Evolutionary conservation across 306 rosid species (phyloP), one percentile per base, ranked within the genome.

Genomic region (Carpinus viminea): DNA sequence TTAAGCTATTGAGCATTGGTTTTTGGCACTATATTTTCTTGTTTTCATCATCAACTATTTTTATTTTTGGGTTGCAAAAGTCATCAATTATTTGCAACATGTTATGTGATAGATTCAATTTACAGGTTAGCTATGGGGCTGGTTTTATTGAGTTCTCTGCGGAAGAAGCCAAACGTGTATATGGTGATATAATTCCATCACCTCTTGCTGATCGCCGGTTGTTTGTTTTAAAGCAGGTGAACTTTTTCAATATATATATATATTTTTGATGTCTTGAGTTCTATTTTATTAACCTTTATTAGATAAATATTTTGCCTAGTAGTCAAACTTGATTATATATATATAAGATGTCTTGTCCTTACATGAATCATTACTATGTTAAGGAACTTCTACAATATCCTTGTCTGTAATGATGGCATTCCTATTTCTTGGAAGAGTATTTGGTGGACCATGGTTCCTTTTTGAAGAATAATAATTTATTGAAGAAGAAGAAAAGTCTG

Each of bases 131-230:
- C 69, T 95, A 95, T 41, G 94, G 99, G 77, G 92, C 98, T 85
- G 75, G 81, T 78, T 95, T 93, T 70, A 90, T 95, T n/a, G 99
- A 95, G 91, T 95, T 93, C 83, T 78, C 85, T 77, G 81, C 97
- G 1, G 99, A 93, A 87, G 99, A 95, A 87, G 99, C 97, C 74
- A 95, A 91, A 79, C 97, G 98, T 59, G 43, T 95, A 77, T 95
- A 91, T 84, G 98, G 99, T 76, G 99, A 95, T 85, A 90, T 95
- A 80, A 95, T 95, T 75, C 93, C 98, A 76, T 79, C 99, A 68
- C 87, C 99, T 75, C 80, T 86, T 36, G 81, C 96, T 38, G 99
- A 93, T 86, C 87, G 99, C 11, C 81, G 98, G 45, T 65, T 95
- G 68, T 90, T 95, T 85, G 99, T 95, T 79, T 78, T 95, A 75